phyloP scores from a whole-genome alignment of 116 monocot genomes.

The Dioscorea cayenensis region DNA sequence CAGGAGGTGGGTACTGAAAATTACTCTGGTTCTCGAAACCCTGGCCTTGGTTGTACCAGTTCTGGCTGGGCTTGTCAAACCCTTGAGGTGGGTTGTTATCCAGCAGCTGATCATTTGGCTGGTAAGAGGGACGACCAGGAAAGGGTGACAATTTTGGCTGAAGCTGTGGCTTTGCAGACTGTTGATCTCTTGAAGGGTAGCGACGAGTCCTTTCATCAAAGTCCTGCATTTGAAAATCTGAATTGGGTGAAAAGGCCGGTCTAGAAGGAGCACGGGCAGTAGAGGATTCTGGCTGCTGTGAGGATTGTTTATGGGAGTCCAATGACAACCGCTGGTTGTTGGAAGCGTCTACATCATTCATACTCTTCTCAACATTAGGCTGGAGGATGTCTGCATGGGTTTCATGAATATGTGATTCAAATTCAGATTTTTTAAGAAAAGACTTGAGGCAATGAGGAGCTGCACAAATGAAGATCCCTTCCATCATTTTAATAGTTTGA shows the following conservation, averaged over 20 bases:
- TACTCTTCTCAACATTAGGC: slow-evolving; percentile 26
- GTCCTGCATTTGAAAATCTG: slow-evolving; percentile 35
- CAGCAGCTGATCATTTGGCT: slow-evolving; percentile 27
- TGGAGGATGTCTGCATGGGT: slow-evolving; percentile 60
- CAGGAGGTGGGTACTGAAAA: slow-evolving; percentile 15
- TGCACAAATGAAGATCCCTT: slow-evolving; percentile 83
- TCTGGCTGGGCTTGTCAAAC: slow-evolving; percentile 23
- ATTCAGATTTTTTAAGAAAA: slow-evolving; percentile 67
- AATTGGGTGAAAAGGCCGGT: slow-evolving; percentile 31
- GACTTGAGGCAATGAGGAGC: slow-evolving; percentile 95
- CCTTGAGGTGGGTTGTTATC: slow-evolving; percentile 28
- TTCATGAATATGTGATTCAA: slow-evolving; percentile 67
- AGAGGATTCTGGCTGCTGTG: slow-evolving; percentile 52
- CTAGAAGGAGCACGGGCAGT: slow-evolving; percentile 57
- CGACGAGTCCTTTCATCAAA: slow-evolving; percentile 22
- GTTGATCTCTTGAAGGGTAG: slow-evolving; percentile 41
- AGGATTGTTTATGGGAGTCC: slow-evolving; percentile 49
- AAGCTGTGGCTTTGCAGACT: slow-evolving; percentile 12
- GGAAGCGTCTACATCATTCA: slow-evolving; percentile 32
- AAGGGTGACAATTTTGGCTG: slow-evolving; percentile 22
- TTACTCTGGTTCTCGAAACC: slow-evolving; percentile 19
- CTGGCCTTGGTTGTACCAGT: slow-evolving; percentile 41
- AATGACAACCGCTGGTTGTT: slow-evolving; percentile 30
- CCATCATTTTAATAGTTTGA: slow-evolving; percentile 89
- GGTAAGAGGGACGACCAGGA: slow-evolving; percentile 17